Evolutionary conservation across 2,329 filamentous ascomycete species (phyloP), one percentile per base, ranked within the genome.

Genomic region (Stemphylium vesicarium): DNA sequence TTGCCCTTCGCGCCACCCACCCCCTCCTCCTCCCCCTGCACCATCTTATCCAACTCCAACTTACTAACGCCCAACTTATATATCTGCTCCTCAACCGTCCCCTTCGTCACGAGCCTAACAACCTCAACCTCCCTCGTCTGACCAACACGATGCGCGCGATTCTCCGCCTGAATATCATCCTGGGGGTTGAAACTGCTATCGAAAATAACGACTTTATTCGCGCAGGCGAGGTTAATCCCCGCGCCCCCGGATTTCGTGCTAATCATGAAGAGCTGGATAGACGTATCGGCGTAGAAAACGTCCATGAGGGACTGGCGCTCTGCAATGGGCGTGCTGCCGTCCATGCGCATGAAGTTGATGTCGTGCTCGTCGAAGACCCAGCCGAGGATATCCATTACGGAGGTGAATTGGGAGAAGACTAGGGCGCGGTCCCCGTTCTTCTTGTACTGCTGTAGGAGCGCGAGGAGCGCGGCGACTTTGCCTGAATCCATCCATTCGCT

Each of bases 121-220:
- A 99, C 90, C 72, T 99, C 94, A 1, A 99, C 95, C 32, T 94
- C 89, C 13, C 91, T 83, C 26, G 85, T 93, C 79, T 99, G 95
- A 0, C 95, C 95, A 8, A 99, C 91, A 12, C 95, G 89, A 77
- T 99, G 95, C 0, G 95, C 95, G 15, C 95, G 88, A 74, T 99
- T 98, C 80, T 98, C 95, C 0, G 95, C 95, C 75, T 99, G 95
- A n/a, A 96, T 88, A 71, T 99, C 95, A 65, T 98, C 94, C 72
- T 99, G 95, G 0, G 95, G 95, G 66, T 99, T 99, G 79, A 97
- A 96, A n/a, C 88, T 91, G 60, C 90, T 90, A 76, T 99, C 95
- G 73, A 98, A 97, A 69, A 99, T 95, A 76, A 99, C 86, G 65
- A 99, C 94, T 77, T 97, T 98, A 80, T 98, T 98, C 4, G 95